These are phyloP conservation scores for Chrysanthemum seticuspe DNA, from an alignment of 129 eudicot species.

Conservation along the genomic window DNA sequence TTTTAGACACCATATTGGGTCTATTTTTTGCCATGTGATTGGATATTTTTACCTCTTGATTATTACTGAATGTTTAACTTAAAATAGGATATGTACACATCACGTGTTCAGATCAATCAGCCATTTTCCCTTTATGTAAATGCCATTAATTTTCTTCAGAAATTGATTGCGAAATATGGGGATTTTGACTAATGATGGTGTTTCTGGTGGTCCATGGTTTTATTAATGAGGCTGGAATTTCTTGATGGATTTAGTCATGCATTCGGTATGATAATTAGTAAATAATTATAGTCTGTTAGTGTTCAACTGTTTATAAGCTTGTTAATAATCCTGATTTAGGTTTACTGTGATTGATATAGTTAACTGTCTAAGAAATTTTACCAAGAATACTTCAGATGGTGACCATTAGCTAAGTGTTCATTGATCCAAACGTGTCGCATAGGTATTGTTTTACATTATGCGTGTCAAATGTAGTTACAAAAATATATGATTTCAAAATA, in stretches of 20 bases:
- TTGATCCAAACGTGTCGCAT: not conserved
- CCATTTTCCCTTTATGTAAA: constrained; percentile 22
- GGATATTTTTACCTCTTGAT: constrained; percentile 15
- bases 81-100: constrained; percentile 15
- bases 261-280: constrained; percentile 2
- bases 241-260: not conserved
- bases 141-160: constrained; percentile 14
- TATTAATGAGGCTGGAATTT: constrained; percentile 17
- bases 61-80: constrained; percentile 16
- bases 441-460: constrained; percentile 12
- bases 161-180: constrained; percentile 21
- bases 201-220: constrained; percentile 33
- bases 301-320: not conserved
- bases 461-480: not conserved
- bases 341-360: constrained; percentile 1
- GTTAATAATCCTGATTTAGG: not conserved
- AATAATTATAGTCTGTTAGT: not conserved
- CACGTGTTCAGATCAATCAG: constrained; percentile 11
- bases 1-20: constrained; percentile 2
- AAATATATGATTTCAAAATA: too few relatives aligned
- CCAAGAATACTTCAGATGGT: not conserved
- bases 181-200: not conserved
- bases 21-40: not conserved
- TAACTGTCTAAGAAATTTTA: not conserved
- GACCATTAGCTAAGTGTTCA: constrained; percentile 4